phyloP scores from a whole-genome alignment of 345 rosid species.

The Populus nigra region DNA sequence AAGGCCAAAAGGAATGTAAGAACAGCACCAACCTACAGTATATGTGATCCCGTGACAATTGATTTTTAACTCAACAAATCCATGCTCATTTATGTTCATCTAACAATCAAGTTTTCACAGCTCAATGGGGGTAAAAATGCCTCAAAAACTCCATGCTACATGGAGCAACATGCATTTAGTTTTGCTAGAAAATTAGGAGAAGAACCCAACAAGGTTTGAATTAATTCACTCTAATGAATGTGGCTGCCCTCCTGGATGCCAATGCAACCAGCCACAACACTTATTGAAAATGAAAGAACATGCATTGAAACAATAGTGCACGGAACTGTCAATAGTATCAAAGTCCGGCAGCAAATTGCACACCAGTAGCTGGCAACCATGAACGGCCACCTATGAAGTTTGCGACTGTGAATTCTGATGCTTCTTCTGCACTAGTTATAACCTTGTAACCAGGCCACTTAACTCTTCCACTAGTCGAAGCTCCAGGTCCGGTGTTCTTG shows the following conservation, averaged over 20 bases:
- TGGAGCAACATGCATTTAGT: neutral
- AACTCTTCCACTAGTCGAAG: slow-evolving; percentile 60
- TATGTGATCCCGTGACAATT: too few relatives aligned
- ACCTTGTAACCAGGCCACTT: slow-evolving; percentile 67
- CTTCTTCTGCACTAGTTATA: slow-evolving; percentile 52
- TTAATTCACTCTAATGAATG: too few relatives aligned
- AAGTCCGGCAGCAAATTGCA: slow-evolving; percentile 60
- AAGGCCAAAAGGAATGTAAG: too few relatives aligned
- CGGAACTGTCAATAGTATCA: slow-evolving; percentile 19
- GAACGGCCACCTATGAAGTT: slow-evolving; percentile 66
- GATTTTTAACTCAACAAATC: too few relatives aligned
- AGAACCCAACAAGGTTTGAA: neutral
- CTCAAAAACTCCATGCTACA: too few relatives aligned
- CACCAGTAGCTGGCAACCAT: slow-evolving; percentile 69
- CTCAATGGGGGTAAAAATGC: too few relatives aligned
- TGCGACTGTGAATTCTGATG: slow-evolving; percentile 61
- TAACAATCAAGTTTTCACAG: too few relatives aligned
- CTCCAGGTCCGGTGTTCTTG: slow-evolving; percentile 61
- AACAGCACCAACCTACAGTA: too few relatives aligned
- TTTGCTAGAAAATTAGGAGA: neutral
- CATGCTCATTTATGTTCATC: too few relatives aligned
- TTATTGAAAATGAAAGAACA: neutral
- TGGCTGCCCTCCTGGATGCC: neutral
- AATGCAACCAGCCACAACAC: neutral
- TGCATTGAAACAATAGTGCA: neutral